Evolutionary conservation across 805 yeast genomes (phyloP).

Genomic region (Myxozyma melibiosi): DNA sequence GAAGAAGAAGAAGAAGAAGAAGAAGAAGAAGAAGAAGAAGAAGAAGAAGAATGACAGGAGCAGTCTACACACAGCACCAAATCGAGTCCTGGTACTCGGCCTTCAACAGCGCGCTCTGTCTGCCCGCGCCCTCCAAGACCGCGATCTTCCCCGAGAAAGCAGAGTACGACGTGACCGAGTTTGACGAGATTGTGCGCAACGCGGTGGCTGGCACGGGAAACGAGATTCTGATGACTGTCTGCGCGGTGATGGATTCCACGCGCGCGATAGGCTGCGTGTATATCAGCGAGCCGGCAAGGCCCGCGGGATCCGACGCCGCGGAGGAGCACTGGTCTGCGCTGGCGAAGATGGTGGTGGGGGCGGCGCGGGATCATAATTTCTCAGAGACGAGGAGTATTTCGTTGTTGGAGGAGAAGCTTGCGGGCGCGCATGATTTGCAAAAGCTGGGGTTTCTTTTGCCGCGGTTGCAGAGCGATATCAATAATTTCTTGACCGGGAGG

Average conservation of each 20-base stretch:
- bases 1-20: too few relatives aligned
- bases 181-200: conserved; percentile 1
- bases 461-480: conserved; percentile 25
- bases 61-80: background rate
- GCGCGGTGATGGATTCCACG: background rate
- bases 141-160: background rate
- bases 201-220: background rate
- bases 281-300: background rate
- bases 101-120: background rate
- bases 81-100: conserved; percentile 2
- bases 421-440: conserved; percentile 1
- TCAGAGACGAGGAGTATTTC: background rate
- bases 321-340: background rate
- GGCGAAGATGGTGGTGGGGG: background rate
- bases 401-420: background rate
- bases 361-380: background rate
- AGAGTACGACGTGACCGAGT: background rate
- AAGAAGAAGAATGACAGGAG: background rate
- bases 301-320: background rate
- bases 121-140: background rate
- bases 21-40: too few relatives aligned
- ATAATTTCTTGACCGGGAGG: conserved; percentile 27
- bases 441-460: conserved; percentile 11
- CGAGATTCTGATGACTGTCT: background rate
- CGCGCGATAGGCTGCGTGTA: background rate